phyloP scores from a whole-genome alignment of 257 asterid species.

The Anisodus tanguticus region DNA sequence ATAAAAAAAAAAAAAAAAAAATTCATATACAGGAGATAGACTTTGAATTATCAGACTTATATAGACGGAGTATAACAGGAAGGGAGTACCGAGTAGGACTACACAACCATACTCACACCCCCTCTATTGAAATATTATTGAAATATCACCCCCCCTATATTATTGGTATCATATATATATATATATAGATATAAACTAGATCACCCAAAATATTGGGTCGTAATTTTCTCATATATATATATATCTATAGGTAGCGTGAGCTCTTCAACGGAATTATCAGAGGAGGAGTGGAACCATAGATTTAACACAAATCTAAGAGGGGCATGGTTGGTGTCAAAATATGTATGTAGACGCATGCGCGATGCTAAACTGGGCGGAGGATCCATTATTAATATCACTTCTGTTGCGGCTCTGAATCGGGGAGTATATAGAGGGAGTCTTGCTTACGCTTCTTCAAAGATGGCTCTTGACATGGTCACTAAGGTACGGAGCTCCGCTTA shows the following conservation, averaged over 20 bases:
- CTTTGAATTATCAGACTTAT: too few species aligned
- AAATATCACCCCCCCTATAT: too few species aligned
- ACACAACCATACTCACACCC: too few species aligned
- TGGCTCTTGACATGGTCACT: conserved; percentile 39
- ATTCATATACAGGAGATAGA: too few species aligned
- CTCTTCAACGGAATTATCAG: conserved; percentile 38
- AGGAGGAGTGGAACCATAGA: conserved; percentile 40
- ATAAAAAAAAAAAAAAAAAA: too few species aligned
- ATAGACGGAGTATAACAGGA: too few species aligned
- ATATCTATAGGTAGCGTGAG: conserved; percentile 26
- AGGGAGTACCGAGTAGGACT: too few species aligned
- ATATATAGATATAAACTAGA: too few species aligned
- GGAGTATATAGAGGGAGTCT: conserved; percentile 39
- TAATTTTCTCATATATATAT: too few species aligned
- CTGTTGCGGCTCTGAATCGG: conserved; percentile 40
- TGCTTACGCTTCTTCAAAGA: conserved; percentile 38
- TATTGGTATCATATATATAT: too few species aligned
- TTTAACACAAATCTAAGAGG: conserved; percentile 39
- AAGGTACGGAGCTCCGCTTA: conserved; percentile 31
- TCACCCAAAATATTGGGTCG: too few species aligned
- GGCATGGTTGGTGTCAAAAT: conserved; percentile 42
- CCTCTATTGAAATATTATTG: too few species aligned
- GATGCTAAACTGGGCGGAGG: conserved; percentile 39
- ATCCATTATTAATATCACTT: conserved; percentile 42
- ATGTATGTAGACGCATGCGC: conserved; percentile 37